Conservation (phyloP, 768 basidiomycete genomes). For the Termitomyces sp. region DNA sequence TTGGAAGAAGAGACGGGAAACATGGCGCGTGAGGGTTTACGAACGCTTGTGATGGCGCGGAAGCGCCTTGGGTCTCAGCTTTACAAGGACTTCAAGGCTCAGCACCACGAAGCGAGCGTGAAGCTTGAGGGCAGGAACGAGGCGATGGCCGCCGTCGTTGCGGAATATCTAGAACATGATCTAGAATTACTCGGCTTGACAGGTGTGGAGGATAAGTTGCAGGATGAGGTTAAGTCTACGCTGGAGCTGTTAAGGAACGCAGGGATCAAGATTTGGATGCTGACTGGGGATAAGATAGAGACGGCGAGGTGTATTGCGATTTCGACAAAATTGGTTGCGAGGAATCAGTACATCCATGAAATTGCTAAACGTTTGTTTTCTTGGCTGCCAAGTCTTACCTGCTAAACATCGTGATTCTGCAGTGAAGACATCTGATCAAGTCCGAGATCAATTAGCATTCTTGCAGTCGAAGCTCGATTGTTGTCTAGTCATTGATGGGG, state of each 20-base stretch:
- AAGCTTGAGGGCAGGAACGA: conserved; percentile 77
- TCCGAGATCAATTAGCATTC: conserved; percentile 87
- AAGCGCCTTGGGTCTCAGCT: conserved; percentile 68
- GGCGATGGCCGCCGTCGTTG: conserved; percentile 73
- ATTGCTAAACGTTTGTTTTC: conserved; percentile 77
- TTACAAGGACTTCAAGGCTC: conserved; percentile 70
- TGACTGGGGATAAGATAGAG: conserved; percentile 99
- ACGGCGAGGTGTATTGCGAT: conserved; percentile 98
- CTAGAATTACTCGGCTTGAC: conserved; percentile 91
- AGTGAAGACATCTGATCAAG: conserved; percentile 87
- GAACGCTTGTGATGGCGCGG: conserved; percentile 90
- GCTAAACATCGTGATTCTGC: conserved; percentile 1
- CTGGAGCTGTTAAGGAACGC: conserved; percentile 92
- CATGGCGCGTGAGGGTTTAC: conserved; percentile 94
- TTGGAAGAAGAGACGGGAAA: conserved; percentile 97
- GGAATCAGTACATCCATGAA: conserved; percentile 97
- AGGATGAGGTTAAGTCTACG: conserved; percentile 94
- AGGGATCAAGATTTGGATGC: conserved; percentile 99
- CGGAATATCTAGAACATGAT: conserved; percentile 79
- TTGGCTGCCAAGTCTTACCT: conserved; percentile 1
- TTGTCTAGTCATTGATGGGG: conserved; percentile 97
- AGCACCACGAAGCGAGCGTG: conserved; percentile 77
- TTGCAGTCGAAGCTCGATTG: conserved; percentile 93
- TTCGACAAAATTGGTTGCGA: conserved; percentile 91
- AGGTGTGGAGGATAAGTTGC: conserved; percentile 98